A percentile compares a stretch with the other conserved stretches of the same genome.
Conservation (phyloP, 78 protist genomes). For the Chrysochromulina parva region DNA sequence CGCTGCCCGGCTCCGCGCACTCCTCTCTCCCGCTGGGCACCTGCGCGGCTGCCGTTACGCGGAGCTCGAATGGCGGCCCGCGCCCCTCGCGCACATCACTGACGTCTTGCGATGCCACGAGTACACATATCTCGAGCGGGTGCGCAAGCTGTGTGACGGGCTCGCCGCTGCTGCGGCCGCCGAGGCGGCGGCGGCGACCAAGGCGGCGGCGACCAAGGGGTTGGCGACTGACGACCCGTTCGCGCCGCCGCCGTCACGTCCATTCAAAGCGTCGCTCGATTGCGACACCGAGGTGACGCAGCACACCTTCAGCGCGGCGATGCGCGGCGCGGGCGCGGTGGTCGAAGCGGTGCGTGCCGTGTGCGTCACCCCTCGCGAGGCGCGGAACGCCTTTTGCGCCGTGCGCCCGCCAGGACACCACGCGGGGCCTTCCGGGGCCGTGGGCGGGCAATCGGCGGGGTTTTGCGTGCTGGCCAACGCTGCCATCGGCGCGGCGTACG, state of each 20-base stretch:
- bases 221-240: background rate
- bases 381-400: constrained; percentile 70
- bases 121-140: background rate
- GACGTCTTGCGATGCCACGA: background rate
- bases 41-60: background rate
- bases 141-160: background rate
- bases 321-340: constrained; percentile 67
- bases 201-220: background rate
- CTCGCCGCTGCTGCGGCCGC: background rate
- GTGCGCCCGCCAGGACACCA: constrained; percentile 70
- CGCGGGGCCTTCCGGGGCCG: constrained; percentile 68
- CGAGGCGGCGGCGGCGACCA: background rate
- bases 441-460: constrained; percentile 72
- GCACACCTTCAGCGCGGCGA: constrained; percentile 58
- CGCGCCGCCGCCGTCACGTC: background rate
- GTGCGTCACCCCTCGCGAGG: background rate
- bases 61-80: background rate
- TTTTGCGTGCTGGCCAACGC: constrained; percentile 76
- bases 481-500: constrained; percentile 77
- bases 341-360: constrained; percentile 66
- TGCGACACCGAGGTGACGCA: constrained; percentile 60
- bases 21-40: background rate
- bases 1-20: background rate
- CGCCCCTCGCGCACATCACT: background rate
- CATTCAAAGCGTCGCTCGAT: background rate